Base-by-base conservation (phyloP, 2,329 filamentous ascomycete genomes). In the Onygenales sp. region DNA sequence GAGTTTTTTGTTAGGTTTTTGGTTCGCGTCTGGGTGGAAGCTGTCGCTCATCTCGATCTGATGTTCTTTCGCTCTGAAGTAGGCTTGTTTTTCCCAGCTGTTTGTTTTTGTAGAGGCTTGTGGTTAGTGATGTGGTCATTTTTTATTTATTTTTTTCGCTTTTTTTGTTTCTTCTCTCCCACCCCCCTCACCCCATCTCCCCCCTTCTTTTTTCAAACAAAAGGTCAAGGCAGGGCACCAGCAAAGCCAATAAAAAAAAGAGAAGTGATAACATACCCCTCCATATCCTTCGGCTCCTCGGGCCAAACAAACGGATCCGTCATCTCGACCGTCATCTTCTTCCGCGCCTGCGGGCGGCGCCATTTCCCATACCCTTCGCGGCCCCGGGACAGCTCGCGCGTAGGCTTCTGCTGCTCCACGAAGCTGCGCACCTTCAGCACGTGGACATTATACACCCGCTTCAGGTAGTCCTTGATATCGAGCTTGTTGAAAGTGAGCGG, bases 301-400 rank as follows among this genome's bases (percentile, higher is more conserved):
- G 93, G 93, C 86, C 89, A 97, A 54, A 87, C 83, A 74, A 98
- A 98, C 4, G 91, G 89, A 75, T 85, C 76, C 57, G 79, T 82
- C 75, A 98, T 81, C 77, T 96, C 88, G 44, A 94, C 89, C 43
- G 87, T 95, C 93, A 98, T 98, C 70, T 85, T 87, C 80, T 98
- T 98, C 64, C 84, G 79, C 49, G 83, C 75, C 59, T 80, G 77
- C 31, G 87, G 86, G 27, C 92, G 82, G 69, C 83, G 85, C 76
- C 82, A 83, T 57, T 78, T 78, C 56, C 79, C 77, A 63, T 71
- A 76, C 55, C 69, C 66, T 66, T 66, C 68, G 68, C 61, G 70
- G 42, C 59, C 65, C 45, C 60, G 55, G 41, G 58, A 62, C 13
- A 61, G 63, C 61, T 64, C 64, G 51, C 60, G 80, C 54, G 79